phyloP scores from a whole-genome alignment of 2,329 filamentous ascomycete species.

The Alternaria brassicicola region DNA sequence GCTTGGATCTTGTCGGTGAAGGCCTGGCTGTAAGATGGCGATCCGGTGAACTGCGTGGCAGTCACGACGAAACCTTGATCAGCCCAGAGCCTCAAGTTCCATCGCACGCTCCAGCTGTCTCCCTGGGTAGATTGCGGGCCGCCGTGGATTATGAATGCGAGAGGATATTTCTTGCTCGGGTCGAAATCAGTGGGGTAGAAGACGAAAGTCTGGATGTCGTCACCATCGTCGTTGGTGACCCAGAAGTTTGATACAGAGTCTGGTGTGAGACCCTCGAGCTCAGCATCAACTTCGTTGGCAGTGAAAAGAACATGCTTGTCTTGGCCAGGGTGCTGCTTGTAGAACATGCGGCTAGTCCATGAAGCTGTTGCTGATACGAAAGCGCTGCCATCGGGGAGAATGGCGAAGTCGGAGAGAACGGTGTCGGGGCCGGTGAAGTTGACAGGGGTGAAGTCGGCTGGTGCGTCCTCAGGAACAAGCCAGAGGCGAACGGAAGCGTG shows the following conservation, averaged over 20 bases:
- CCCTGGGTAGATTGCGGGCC: constrained; percentile 77
- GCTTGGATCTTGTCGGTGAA: constrained; percentile 77
- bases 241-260: constrained; percentile 71
- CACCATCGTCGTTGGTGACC: constrained; percentile 66
- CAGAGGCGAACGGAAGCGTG: constrained; percentile 56
- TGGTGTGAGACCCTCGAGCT: constrained; percentile 67
- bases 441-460: constrained; percentile 51
- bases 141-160: constrained; percentile 81
- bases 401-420: constrained; percentile 54
- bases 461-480: constrained; percentile 65
- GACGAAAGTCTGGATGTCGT: constrained; percentile 68
- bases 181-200: constrained; percentile 70
- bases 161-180: constrained; percentile 73
- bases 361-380: constrained; percentile 40
- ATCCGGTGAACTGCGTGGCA: constrained; percentile 81
- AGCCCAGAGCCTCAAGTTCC: constrained; percentile 84
- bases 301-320: constrained; percentile 57
- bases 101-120: constrained; percentile 78
- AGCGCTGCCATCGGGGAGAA: constrained; percentile 63
- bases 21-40: constrained; percentile 78
- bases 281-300: constrained; percentile 69
- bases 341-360: constrained; percentile 45
- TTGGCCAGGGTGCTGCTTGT: constrained; percentile 33
- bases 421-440: constrained; percentile 54
- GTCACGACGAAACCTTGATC: constrained; percentile 87